These are phyloP conservation scores for Aspergillus fumigatiaffinis DNA, from an alignment of 2,329 filamentous ascomycete genomes.

Conservation along the genomic window DNA sequence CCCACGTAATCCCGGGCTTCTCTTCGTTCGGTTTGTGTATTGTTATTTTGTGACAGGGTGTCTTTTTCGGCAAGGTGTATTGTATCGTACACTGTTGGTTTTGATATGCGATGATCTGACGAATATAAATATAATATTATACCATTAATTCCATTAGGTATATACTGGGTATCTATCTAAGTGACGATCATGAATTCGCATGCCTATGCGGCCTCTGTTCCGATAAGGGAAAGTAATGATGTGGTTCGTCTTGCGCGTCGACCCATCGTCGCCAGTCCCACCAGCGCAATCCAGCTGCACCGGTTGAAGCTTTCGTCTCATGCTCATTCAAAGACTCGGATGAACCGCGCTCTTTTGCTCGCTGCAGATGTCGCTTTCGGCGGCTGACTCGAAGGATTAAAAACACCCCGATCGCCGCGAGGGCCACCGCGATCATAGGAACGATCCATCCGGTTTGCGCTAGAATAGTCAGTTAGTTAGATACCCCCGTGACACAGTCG, in stretches of 20 bases:
- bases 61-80: not conserved
- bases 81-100: not conserved
- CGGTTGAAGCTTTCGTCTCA: conserved; percentile 15
- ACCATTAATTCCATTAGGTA: not conserved
- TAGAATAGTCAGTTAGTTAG: not conserved
- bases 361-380: conserved; percentile 2
- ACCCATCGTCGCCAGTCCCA: conserved; percentile 32
- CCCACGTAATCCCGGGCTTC: not conserved
- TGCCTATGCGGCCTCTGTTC: conserved; percentile 12
- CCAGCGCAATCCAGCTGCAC: conserved; percentile 18
- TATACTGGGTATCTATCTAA: conserved; percentile 5
- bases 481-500: not conserved
- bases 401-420: conserved; percentile 8
- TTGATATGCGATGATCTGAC: not conserved
- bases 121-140: not conserved
- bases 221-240: conserved; percentile 24
- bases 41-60: conserved; percentile 1
- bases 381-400: conserved; percentile 11
- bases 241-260: conserved; percentile 6
- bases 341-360: conserved; percentile 4
- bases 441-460: conserved; percentile 11
- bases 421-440: conserved; percentile 8
- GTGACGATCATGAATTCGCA: not conserved
- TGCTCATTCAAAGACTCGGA: conserved; percentile 14
- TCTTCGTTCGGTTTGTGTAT: not conserved